A percentile compares a stretch with the other conserved stretches of the same genome.
phyloP scores from a whole-genome alignment of 345 rosid genomes.

The Erucastrum elatum region DNA sequence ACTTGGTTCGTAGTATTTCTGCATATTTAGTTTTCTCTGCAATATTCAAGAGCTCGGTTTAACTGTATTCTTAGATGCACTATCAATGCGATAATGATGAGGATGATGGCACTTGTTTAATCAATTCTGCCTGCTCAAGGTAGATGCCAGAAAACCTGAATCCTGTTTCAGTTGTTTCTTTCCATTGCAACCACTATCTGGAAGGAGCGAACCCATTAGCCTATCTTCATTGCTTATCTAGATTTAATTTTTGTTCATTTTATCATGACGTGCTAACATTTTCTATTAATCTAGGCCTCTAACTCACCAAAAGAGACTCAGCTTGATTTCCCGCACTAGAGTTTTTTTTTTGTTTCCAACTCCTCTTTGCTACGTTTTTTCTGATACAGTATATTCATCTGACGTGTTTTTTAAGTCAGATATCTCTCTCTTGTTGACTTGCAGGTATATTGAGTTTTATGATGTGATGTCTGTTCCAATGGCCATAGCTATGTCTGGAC shows the following conservation, averaged over 20 bases:
- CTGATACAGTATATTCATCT: conserved; percentile 19
- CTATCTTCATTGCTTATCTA: conserved; percentile 23
- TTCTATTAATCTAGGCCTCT: conserved; percentile 57
- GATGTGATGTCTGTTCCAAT: conserved; percentile 93
- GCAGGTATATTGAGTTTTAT: conserved; percentile 94
- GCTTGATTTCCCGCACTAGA: conserved; percentile 65
- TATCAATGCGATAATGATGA: conserved; percentile 98
- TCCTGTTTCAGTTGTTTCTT: conserved; percentile 50
- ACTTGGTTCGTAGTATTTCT: conserved; percentile 47
- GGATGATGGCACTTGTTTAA: conserved; percentile 98
- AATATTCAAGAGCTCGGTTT: conserved; percentile 69
- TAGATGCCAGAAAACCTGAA: conserved; percentile 82
- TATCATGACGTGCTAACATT: conserved; percentile 50
- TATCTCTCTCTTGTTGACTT: conserved; percentile 30
- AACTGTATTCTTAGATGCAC: conserved; percentile 93
- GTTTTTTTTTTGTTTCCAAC: conserved; percentile 64
- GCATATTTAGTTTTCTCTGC: conserved; percentile 43
- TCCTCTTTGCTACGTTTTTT: conserved; percentile 51
- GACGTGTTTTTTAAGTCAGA: conserved; percentile 42
- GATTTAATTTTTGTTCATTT: conserved; percentile 24
- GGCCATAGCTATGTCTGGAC: conserved; percentile 94
- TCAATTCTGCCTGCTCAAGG: conserved; percentile 91
- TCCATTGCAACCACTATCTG: conserved; percentile 38
- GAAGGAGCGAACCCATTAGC: conserved; percentile 38
- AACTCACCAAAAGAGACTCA: conserved; percentile 66